Conservation (phyloP, 148 eudicot species). For the Rhododendron simsii region DNA sequence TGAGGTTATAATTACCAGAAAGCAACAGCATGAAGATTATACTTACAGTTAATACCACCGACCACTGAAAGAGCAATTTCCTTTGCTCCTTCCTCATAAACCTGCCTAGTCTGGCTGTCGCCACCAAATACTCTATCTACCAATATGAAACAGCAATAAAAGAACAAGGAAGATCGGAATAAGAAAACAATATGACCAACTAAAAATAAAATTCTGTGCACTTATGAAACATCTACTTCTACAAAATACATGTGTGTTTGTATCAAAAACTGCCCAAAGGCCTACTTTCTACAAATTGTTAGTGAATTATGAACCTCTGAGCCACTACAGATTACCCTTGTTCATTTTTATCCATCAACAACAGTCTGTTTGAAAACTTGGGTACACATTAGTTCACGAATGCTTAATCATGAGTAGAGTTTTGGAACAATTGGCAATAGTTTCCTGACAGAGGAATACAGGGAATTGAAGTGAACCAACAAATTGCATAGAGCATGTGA, state of each 20-base stretch:
- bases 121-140: conserved; percentile 12
- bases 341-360: not conserved
- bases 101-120: conserved; percentile 56
- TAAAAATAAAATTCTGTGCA: not conserved
- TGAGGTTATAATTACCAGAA: not conserved
- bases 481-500: not conserved
- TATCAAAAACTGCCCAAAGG: not conserved
- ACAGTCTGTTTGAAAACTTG: not conserved
- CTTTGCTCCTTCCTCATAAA: conserved; percentile 73
- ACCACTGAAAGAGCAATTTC: conserved; percentile 72
- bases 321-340: not conserved
- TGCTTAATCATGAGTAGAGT: not conserved
- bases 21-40: not conserved
- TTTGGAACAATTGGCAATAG: not conserved
- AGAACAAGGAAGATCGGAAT: not conserved
- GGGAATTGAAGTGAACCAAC: not conserved
- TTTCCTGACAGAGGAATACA: not conserved
- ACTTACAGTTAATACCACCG: conserved; percentile 76
- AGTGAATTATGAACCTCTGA: not conserved
- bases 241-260: not conserved
- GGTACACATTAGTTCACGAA: not conserved
- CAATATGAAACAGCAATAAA: not conserved
- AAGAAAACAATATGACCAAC: not conserved
- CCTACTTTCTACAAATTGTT: not conserved
- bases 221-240: not conserved